Evolutionary conservation across 2,329 filamentous ascomycete genomes (phyloP), one percentile per base, ranked within the genome.

Genomic region (Amylocarpus encephaloides): DNA sequence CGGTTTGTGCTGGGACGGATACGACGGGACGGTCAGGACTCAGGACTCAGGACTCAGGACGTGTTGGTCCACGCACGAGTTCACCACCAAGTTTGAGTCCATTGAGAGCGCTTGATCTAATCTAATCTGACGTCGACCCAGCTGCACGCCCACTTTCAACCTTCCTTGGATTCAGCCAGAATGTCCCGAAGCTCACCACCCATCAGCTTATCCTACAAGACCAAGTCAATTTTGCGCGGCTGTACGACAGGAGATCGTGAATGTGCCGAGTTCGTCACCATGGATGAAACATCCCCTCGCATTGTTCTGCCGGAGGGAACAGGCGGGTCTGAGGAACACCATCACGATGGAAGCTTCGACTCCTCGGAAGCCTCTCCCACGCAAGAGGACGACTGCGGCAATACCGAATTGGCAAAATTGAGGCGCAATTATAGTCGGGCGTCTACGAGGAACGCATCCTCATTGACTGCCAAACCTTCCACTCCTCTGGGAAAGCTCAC

Each of bases 331-430:
- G 26, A 32, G 13, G 16, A 15, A 3, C 6, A 3, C 22, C 36
- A 34, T 15, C 35, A 32, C n/a, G 45, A 10, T 18, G n/a, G 22
- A 16, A 11, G 19, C 11, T 26, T 22, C 26, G 35, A 22, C 18
- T 13, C 12, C 3, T 5, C 13, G 2, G 38, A 48, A n/a, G 13
- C 6, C 34, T 19, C 39, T 3, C 16, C 29, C 10, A 47, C 43
- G 29, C 52, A 56, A 33, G 55, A 52, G 54, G 54, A 60, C 51
- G 54, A 54, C 51, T 54, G 54, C 33, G 59, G 62, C 51, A 52
- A 60, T 6, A 63, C 60, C 18, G 63, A 65, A 44, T 43, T 66
- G 30, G 52, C 49, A 22, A 50, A 50, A 19, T 33, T 62, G 19
- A 56, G 57, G 49, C 50, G 51, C 35, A 58, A 61, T 43, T 64